Conservation (phyloP, 257 asterid genomes). For the Ajuga chamaepitys region DNA sequence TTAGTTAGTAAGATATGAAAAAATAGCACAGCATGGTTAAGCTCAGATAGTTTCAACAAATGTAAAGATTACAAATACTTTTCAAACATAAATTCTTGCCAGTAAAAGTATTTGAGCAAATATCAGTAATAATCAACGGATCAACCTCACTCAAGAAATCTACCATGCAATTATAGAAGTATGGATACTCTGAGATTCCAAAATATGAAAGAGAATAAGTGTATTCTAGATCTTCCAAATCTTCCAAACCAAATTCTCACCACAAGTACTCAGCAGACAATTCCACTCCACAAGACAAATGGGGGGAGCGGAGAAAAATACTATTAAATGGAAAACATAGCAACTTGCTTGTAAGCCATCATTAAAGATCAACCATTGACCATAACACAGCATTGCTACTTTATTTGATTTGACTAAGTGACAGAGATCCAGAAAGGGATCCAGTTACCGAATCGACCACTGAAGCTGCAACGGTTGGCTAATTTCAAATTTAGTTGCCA, state of each 20-base stretch:
- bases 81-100: no score
- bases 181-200: background rate
- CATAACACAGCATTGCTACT: background rate
- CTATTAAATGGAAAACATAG: no score
- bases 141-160: background rate
- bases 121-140: no score
- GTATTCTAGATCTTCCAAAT: background rate
- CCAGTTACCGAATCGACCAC: no score
- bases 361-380: background rate
- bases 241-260: no score
- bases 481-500: background rate
- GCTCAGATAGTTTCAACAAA: background rate
- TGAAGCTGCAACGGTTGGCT: background rate
- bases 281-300: no score
- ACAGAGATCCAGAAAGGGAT: background rate
- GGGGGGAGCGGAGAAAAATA: no score
- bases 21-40: slow-evolving; percentile 1
- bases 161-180: background rate
- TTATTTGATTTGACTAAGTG: background rate
- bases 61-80: no score
- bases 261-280: no score
- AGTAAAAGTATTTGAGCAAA: no score
- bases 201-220: background rate
- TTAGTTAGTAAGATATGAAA: background rate
- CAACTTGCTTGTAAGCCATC: background rate